phyloP scores from a whole-genome alignment of 805 yeast genomes.

The Saturnispora galanensis region DNA sequence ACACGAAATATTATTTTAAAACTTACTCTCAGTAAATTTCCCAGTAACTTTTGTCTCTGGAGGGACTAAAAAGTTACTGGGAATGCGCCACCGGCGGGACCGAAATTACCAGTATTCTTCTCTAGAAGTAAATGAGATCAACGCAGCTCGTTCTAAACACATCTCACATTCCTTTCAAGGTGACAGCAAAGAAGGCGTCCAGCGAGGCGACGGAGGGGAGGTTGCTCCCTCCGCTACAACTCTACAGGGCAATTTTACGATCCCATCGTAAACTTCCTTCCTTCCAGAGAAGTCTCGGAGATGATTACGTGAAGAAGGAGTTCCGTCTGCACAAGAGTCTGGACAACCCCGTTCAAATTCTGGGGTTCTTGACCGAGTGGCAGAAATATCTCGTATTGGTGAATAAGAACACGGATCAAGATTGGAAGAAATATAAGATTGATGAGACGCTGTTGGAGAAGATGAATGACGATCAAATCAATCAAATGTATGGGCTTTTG shows the following conservation, averaged over 20 bases:
- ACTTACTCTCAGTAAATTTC: too few relatives aligned
- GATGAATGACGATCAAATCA: constrained; percentile 84
- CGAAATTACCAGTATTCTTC: background rate
- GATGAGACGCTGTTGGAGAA: constrained; percentile 60
- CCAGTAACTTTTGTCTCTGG: too few relatives aligned
- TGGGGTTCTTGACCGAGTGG: constrained; percentile 92
- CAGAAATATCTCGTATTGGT: constrained; percentile 66
- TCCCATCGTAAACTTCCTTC: constrained; percentile 66
- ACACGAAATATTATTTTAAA: too few relatives aligned
- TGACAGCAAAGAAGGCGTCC: constrained; percentile 19
- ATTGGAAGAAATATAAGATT: constrained; percentile 56
- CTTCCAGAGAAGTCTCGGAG: constrained; percentile 73
- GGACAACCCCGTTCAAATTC: constrained; percentile 87
- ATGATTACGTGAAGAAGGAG: constrained; percentile 80
- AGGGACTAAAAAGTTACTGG: too few relatives aligned
- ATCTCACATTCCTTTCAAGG: constrained; percentile 17
- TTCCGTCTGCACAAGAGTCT: constrained; percentile 72
- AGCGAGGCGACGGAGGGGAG: constrained; percentile 13
- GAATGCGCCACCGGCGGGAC: too few relatives aligned
- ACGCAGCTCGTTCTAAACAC: background rate
- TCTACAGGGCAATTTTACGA: constrained; percentile 72
- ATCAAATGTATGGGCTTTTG: constrained; percentile 74
- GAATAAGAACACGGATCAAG: constrained; percentile 35
- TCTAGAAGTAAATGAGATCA: background rate
- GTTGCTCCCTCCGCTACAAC: constrained; percentile 69